A percentile compares a stretch with the other conserved stretches of the same genome.
phyloP scores from a whole-genome alignment of 768 basidiomycete genomes.

The Daedaleopsis nitida region DNA sequence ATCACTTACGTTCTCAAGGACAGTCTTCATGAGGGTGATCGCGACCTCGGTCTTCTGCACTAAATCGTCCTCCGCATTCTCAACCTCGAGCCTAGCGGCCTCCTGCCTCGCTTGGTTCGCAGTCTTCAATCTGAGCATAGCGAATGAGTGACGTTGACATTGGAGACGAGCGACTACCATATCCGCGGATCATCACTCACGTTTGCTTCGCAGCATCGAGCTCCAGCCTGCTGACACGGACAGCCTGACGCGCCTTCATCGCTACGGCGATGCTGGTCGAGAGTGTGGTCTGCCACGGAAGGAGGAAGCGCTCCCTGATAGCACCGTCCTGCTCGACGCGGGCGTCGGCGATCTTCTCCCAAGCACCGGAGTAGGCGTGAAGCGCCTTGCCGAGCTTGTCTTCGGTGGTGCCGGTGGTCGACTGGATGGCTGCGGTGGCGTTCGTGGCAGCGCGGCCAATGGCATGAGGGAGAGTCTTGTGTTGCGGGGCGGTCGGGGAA shows the following conservation, averaged over 20 bases:
- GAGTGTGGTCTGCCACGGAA: conserved; percentile 88
- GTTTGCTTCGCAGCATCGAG: conserved; percentile 89
- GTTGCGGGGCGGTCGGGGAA: conserved; percentile 59
- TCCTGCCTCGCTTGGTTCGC: conserved; percentile 80
- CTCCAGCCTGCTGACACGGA: conserved; percentile 78
- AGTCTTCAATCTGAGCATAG: conserved; percentile 66
- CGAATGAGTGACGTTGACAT: too few species aligned
- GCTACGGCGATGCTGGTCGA: conserved; percentile 84
- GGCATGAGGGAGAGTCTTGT: conserved; percentile 98
- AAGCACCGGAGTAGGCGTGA: conserved; percentile 75
- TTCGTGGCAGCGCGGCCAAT: conserved; percentile 77
- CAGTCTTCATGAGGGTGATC: conserved; percentile 96
- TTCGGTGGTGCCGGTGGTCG: conserved; percentile 44
- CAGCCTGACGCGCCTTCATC: conserved; percentile 88
- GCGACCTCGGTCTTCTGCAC: conserved; percentile 98
- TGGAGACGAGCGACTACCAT: not conserved
- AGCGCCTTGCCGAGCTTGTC: conserved; percentile 81
- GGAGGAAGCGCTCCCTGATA: conserved; percentile 67
- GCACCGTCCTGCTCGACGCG: conserved; percentile 78
- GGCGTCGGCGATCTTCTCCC: conserved; percentile 82
- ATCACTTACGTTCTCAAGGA: conserved; percentile 86
- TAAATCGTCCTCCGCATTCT: conserved; percentile 93
- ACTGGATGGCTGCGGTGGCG: conserved; percentile 52
- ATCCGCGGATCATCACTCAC: conserved; percentile 43
- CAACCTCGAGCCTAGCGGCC: conserved; percentile 87